A percentile compares a stretch with the other conserved stretches of the same genome.
Conservation (phyloP, 306 rosid species). For the Datisca glomerata region DNA sequence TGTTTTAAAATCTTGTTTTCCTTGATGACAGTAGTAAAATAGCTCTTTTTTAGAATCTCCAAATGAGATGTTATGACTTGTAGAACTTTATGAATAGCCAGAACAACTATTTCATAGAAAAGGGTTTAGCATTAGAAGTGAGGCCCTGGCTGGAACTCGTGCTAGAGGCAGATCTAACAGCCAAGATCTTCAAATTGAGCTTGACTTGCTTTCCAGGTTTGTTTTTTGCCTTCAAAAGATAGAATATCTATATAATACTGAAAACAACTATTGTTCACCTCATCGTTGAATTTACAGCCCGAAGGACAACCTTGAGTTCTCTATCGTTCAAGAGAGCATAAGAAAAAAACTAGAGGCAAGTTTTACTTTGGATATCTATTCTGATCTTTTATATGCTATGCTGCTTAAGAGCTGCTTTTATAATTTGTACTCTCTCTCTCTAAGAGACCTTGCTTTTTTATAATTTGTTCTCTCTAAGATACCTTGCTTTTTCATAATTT, state of each 20-base stretch:
- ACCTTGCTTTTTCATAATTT: too few relatives aligned
- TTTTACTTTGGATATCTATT: too few relatives aligned
- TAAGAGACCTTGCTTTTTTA: too few relatives aligned
- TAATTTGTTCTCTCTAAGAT: too few relatives aligned
- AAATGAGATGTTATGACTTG: constrained; percentile 26
- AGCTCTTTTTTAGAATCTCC: constrained; percentile 2
- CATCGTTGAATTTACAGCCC: constrained; percentile 35
- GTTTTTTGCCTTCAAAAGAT: background rate
- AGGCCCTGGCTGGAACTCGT: constrained; percentile 97
- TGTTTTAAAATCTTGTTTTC: too few relatives aligned
- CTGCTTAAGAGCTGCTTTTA: too few relatives aligned
- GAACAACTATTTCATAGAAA: constrained; percentile 98
- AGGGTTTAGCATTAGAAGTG: constrained; percentile 61
- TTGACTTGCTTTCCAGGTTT: constrained; percentile 86
- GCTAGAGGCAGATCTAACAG: constrained; percentile 62
- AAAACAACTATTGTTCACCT: constrained; percentile 3
- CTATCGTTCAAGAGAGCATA: constrained; percentile 79
- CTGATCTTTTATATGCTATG: too few relatives aligned
- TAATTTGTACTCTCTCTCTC: too few relatives aligned
- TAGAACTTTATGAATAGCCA: constrained; percentile 70
- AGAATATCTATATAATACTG: too few relatives aligned
- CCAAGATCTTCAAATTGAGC: constrained; percentile 67
- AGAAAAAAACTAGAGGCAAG: constrained; percentile 72
- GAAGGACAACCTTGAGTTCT: constrained; percentile 82
- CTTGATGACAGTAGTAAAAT: too few relatives aligned